Conservation (phyloP, 805 yeast species). For the Cyberlindnera meyerae region DNA sequence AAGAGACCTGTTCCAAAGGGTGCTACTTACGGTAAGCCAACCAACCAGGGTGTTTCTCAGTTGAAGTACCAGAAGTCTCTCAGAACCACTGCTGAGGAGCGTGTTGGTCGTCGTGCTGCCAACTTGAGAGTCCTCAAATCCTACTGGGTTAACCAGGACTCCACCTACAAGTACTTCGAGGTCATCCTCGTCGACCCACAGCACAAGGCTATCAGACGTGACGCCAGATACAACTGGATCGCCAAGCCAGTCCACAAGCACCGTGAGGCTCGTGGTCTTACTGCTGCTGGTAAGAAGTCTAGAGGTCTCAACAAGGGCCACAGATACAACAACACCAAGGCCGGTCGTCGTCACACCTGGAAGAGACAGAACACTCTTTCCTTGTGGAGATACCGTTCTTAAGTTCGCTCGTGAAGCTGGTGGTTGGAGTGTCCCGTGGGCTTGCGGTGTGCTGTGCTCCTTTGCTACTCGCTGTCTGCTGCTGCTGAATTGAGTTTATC, state of each 20-base stretch:
- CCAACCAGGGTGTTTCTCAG: conserved; percentile 99
- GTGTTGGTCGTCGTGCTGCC: conserved; percentile 98
- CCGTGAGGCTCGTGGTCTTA: conserved; percentile 99
- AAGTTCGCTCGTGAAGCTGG: conserved; percentile 7
- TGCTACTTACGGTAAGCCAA: conserved; percentile 99
- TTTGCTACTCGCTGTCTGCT: not conserved
- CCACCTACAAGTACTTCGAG: conserved; percentile 98
- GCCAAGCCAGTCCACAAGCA: conserved; percentile 99
- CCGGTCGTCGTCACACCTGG: conserved; percentile 99
- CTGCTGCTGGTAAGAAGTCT: conserved; percentile 96
- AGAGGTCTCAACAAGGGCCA: conserved; percentile 99
- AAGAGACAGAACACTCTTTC: conserved; percentile 98
- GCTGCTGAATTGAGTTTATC: not conserved
- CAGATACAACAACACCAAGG: conserved; percentile 94
- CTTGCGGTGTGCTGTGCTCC: not conserved
- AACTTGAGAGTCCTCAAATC: conserved; percentile 99
- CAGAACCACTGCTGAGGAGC: conserved; percentile 98
- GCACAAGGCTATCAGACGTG: conserved; percentile 98
- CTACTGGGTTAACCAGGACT: conserved; percentile 99
- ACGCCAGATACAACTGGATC: conserved; percentile 99
- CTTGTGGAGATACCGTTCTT: conserved; percentile 94
- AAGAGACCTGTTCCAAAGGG: conserved; percentile 99
- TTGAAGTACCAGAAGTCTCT: conserved; percentile 98
- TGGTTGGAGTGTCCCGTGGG: conserved; percentile 1
- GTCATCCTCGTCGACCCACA: conserved; percentile 96